phyloP scores from a whole-genome alignment of 768 basidiomycete species.

The Dioszegia hungarica region DNA sequence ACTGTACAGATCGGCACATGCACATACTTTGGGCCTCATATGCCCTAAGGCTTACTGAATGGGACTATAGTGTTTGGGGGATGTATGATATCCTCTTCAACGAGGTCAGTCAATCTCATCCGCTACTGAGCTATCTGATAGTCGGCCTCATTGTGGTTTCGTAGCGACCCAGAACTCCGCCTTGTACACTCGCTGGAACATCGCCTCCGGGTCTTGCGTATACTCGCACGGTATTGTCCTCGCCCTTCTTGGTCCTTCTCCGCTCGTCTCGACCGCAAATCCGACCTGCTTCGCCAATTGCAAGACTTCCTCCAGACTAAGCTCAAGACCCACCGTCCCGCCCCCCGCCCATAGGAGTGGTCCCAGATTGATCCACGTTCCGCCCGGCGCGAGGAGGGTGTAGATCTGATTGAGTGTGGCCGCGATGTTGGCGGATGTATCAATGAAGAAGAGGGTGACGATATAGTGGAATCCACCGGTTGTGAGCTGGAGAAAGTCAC shows the following conservation, averaged over 20 bases:
- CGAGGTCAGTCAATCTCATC: too few species aligned
- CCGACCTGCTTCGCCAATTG: constrained; percentile 66
- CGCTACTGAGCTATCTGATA: neutral
- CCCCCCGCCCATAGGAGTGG: constrained; percentile 82
- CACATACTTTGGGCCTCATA: too few species aligned
- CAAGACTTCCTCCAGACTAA: constrained; percentile 83
- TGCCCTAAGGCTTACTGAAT: too few species aligned
- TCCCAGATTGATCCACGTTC: constrained; percentile 88
- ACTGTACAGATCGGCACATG: too few species aligned
- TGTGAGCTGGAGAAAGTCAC: neutral
- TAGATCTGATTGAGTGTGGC: neutral
- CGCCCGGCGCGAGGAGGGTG: constrained; percentile 53
- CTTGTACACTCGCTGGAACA: neutral
- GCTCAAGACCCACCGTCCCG: constrained; percentile 64
- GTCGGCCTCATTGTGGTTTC: neutral
- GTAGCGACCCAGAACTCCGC: constrained; percentile 1
- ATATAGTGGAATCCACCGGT: neutral
- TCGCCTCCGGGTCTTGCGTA: neutral
- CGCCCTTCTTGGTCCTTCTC: neutral
- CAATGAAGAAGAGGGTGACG: constrained; percentile 10
- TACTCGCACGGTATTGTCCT: neutral
- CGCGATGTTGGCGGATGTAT: constrained; percentile 4
- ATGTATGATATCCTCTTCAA: too few species aligned
- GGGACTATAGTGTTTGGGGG: too few species aligned
- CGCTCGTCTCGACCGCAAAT: constrained; percentile 59